A percentile compares a stretch with the other conserved stretches of the same genome.
phyloP scores from a whole-genome alignment of 1,139 yeast genomes.

The Taiozyma sp. region DNA sequence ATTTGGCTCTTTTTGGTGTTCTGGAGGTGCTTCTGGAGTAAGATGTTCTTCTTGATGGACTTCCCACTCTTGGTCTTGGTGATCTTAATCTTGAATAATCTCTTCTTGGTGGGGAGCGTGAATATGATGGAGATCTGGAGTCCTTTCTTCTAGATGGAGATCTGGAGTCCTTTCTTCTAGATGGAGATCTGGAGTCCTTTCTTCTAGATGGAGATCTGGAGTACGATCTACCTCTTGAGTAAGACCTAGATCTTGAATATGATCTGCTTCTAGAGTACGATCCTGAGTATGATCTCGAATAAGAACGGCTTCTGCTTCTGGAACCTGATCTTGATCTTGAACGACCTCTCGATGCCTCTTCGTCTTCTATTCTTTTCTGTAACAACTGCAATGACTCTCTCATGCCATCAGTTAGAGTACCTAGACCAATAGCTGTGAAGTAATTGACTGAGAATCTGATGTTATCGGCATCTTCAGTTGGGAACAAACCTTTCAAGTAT shows the following conservation, averaged over 20 bases:
- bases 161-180: constrained; percentile 6
- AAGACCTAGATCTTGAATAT: constrained; percentile 7
- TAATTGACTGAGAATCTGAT: constrained; percentile 79
- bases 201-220: constrained; percentile 8
- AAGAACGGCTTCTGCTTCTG: constrained; percentile 10
- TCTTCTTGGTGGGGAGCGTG: background rate
- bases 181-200: constrained; percentile 2
- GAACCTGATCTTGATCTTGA: constrained; percentile 16
- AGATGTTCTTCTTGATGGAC: constrained; percentile 2
- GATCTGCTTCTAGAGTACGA: constrained; percentile 12
- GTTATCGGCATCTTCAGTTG: constrained; percentile 44
- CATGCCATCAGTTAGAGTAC: constrained; percentile 78
- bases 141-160: constrained; percentile 5
- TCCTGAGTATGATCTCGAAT: constrained; percentile 23
- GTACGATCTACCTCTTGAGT: constrained; percentile 3
- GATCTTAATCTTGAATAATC: background rate
- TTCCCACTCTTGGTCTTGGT: background rate
- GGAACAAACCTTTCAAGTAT: constrained; percentile 40
- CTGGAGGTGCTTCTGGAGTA: constrained; percentile 1
- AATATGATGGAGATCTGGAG: constrained; percentile 3
- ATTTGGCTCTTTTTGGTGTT: constrained; percentile 1
- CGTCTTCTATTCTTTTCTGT: constrained; percentile 22
- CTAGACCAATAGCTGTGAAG: constrained; percentile 90
- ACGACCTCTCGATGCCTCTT: constrained; percentile 16
- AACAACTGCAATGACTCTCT: constrained; percentile 37